Percentiles rank a stretch among this genome's conserved stretches.
Evolutionary conservation across 2,329 filamentous ascomycete genomes (phyloP).

Genomic region (Neoscytalidium dimidiatum): DNA sequence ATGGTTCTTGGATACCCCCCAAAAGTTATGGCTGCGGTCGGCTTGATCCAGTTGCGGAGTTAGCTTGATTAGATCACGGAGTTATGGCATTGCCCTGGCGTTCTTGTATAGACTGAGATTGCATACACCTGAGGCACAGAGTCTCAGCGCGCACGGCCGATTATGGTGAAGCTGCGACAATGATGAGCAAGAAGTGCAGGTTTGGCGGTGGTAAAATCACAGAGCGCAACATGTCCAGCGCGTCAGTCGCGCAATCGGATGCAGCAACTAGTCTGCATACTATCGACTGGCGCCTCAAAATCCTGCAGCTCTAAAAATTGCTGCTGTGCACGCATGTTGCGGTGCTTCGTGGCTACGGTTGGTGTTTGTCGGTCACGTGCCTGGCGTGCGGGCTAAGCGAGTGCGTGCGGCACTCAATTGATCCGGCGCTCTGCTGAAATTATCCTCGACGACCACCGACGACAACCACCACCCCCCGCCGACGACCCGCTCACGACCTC

Average conservation of each 20-base stretch:
- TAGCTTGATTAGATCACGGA: background rate
- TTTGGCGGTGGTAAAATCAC: background rate
- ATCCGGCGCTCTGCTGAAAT: conserved; percentile 20
- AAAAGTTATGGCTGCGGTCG: background rate
- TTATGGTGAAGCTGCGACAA: background rate
- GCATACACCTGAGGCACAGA: too few species aligned
- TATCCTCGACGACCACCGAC: conserved; percentile 22
- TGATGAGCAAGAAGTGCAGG: background rate
- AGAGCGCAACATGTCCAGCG: too few species aligned
- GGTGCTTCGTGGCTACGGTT: background rate
- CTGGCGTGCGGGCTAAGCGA: conserved; percentile 19
- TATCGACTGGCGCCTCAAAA: too few species aligned
- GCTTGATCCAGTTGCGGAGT: background rate
- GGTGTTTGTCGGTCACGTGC: conserved; percentile 10
- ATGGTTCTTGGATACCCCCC: conserved; percentile 22
- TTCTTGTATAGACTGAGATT: background rate
- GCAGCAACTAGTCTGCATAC: too few species aligned
- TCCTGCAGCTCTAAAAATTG: too few species aligned
- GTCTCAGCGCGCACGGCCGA: background rate
- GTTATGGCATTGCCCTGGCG: background rate
- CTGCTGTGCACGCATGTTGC: background rate
- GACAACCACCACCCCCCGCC: conserved; percentile 18
- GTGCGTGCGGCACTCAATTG: conserved; percentile 18
- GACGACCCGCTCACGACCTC: conserved; percentile 19
- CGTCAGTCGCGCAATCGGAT: too few species aligned